phyloP scores from a whole-genome alignment of 306 rosid species.

The Canavalia gladiata region DNA sequence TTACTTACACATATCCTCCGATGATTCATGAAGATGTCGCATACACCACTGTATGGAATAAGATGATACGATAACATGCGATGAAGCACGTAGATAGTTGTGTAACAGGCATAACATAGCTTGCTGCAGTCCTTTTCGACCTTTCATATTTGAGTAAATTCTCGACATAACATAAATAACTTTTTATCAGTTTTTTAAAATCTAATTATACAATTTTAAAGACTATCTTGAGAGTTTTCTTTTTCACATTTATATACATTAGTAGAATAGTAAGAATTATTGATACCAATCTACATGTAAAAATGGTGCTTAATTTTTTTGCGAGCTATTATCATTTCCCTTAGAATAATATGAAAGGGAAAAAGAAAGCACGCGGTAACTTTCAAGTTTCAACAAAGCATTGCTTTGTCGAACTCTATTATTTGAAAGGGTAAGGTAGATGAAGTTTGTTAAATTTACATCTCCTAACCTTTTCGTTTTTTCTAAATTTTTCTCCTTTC shows the following conservation, averaged over 20 bases:
- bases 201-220: no score
- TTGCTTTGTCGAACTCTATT: constrained; percentile 16
- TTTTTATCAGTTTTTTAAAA: no score
- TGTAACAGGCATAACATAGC: no score
- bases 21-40: background rate
- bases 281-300: background rate
- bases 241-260: no score
- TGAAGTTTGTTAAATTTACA: constrained; percentile 39
- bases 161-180: no score
- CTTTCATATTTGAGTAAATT: no score
- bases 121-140: no score
- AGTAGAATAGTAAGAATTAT: background rate
- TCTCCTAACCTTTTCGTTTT: constrained; percentile 25
- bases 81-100: no score
- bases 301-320: background rate
- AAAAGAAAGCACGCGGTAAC: background rate
- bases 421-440: constrained; percentile 1
- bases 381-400: constrained; percentile 20
- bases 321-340: background rate
- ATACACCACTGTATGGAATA: no score
- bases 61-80: background rate
- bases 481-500: constrained; percentile 20
- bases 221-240: no score
- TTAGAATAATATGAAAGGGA: background rate
- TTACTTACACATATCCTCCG: background rate